phyloP scores from a whole-genome alignment of 176 grass and related monocot species.

The Rhipidocladum racemiflorum region DNA sequence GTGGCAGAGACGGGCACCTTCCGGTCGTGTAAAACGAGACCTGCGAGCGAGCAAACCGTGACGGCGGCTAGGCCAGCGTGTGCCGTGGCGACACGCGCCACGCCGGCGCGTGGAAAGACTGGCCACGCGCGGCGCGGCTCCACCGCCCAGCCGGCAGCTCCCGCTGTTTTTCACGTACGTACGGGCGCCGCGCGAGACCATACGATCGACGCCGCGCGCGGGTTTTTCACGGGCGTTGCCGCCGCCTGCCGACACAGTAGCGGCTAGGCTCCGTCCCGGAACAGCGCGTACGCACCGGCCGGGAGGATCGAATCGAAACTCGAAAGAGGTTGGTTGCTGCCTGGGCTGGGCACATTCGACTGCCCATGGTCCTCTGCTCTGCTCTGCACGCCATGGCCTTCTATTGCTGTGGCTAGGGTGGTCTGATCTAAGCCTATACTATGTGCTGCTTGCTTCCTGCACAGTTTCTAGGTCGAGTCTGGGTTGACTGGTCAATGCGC shows the following conservation, averaged over 20 bases:
- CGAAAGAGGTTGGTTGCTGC: too few relatives aligned
- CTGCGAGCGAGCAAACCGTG: neutral
- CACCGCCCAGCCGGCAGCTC: neutral
- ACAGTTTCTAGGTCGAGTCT: neutral
- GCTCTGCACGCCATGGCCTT: neutral
- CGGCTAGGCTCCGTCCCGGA: neutral
- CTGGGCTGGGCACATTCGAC: too few relatives aligned
- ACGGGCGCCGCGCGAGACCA: neutral
- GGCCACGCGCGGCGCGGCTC: neutral
- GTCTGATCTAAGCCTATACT: neutral
- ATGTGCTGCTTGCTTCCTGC: too few relatives aligned
- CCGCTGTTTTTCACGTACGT: neutral
- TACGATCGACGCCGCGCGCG: too few relatives aligned
- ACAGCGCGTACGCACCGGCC: neutral
- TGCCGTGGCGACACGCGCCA: slow-evolving; percentile 27
- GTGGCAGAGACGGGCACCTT: neutral
- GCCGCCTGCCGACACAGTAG: neutral
- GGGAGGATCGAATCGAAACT: too few relatives aligned
- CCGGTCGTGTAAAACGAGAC: neutral
- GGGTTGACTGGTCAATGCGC: neutral
- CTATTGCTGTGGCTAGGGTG: neutral
- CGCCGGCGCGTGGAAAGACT: slow-evolving; percentile 12
- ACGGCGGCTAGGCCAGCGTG: neutral
- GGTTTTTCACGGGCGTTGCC: neutral
- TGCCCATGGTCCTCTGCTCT: too few relatives aligned